Percentiles rank a stretch among this genome's conserved stretches.
These are phyloP conservation scores for Sherardia arvensis DNA, from an alignment of 257 asterid genomes.

Conservation along the genomic window DNA sequence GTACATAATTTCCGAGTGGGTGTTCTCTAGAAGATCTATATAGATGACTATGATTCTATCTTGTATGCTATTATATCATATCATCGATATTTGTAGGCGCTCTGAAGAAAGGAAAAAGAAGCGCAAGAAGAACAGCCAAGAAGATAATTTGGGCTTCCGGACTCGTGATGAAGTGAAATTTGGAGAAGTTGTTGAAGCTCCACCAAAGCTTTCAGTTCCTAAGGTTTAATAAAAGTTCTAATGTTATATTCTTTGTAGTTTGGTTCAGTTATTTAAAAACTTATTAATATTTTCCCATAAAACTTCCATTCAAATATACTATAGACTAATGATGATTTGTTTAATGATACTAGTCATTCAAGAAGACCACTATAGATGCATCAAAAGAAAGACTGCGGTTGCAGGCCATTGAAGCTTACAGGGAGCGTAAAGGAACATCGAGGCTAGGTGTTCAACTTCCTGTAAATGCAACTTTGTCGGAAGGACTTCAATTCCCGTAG, in stretches of 20 bases:
- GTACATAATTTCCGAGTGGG: no score
- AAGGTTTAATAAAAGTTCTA: constrained; percentile 35
- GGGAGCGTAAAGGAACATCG: constrained; percentile 69
- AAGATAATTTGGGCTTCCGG: constrained; percentile 39
- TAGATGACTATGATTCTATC: neutral
- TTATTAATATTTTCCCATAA: neutral
- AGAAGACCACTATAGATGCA: constrained; percentile 41
- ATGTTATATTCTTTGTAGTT: neutral
- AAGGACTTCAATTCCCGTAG: constrained; percentile 13
- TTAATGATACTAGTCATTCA: constrained; percentile 36
- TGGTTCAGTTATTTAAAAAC: neutral
- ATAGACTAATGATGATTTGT: neutral
- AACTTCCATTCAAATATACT: no score
- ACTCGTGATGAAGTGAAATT: constrained; percentile 60
- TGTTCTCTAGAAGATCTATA: neutral
- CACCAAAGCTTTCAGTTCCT: constrained; percentile 79
- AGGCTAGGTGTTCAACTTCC: constrained; percentile 73
- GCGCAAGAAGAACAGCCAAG: constrained; percentile 29
- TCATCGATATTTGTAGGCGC: constrained; percentile 40
- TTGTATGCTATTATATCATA: neutral
- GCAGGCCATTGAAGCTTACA: constrained; percentile 72
- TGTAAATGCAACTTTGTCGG: constrained; percentile 23
- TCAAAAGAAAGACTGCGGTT: constrained; percentile 82
- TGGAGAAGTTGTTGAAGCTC: constrained; percentile 87
- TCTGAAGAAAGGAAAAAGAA: constrained; percentile 66